Base-by-base conservation (phyloP, 257 asterid species). In the Solanum chmielewskii region DNA sequence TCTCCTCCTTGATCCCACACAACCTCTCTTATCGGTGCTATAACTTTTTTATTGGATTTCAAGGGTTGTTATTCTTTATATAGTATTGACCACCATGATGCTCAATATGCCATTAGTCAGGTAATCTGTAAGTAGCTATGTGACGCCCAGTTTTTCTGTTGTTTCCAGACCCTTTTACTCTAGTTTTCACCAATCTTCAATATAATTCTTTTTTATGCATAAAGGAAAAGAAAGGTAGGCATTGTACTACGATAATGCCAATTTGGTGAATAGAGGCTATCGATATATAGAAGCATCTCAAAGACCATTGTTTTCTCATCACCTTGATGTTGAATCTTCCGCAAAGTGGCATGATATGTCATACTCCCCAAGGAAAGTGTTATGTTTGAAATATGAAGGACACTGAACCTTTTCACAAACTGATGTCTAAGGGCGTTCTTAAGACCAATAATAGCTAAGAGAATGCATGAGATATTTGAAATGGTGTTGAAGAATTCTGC, bases 221-320 rank as follows among this genome's bases (percentile, higher is more conserved):
- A 96, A 81, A 95, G 93, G 93, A 94, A 96, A 90, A 96, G 80
- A 87, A 96, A 96, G 6, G 97, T 96, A 33, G 98, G 99, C 98
- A 95, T 96, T 7, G 99, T 95, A 88, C 99, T 96, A 47, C 95
- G 93, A 77, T 96, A 96, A 83, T 96, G 99, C 99, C 98, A 96
- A 88, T 96, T 98, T 11, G 98, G 99, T 27, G 98, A 96, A 92
- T 96, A 95, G 86, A 96, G 96, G 87, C 95, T 96, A 95, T 95
- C 94, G 70, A 96, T 94, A 82, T 96, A 96, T 18, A 96, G 96
- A 84, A 96, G 99, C 99, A 94, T 96, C 92, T 96, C 98, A 98
- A 98, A 96, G 85, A 96, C 98, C 99, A 96, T 96, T 42, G 98
- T 98, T 16, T 98, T 96, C 93, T 95, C 99, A 85, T 96, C 99